A percentile compares a stretch with the other conserved stretches of the same genome.
These are phyloP conservation scores for Phytophthora constricta DNA, from an alignment of 352 stramenopile species.

Conservation along the genomic window DNA sequence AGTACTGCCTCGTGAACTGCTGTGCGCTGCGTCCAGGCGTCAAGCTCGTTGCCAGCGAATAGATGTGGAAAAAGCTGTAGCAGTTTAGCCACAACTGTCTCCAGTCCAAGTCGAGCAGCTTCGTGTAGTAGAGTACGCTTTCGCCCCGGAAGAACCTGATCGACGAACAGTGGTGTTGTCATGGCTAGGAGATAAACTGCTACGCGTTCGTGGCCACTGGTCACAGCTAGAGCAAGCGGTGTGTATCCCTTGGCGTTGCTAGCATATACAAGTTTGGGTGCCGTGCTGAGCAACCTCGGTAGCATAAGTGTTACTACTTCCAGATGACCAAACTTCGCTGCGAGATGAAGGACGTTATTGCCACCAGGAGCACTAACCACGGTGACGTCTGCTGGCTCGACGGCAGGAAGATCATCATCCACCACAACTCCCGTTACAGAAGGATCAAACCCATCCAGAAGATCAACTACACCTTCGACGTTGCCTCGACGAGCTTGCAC, in stretches of 20 bases:
- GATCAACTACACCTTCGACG: constrained; percentile 58
- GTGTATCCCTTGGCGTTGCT: constrained; percentile 49
- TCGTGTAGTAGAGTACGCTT: constrained; percentile 56
- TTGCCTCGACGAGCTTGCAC: constrained; percentile 61
- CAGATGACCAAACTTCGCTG: constrained; percentile 53
- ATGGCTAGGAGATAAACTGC: constrained; percentile 67
- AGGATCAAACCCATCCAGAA: constrained; percentile 62
- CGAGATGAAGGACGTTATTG: constrained; percentile 63
- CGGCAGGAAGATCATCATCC: constrained; percentile 12
- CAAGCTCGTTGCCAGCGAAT: constrained; percentile 46
- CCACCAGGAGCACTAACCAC: constrained; percentile 28
- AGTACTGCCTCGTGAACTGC: constrained; percentile 59
- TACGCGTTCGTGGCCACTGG: constrained; percentile 53
- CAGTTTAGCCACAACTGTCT: constrained; percentile 52
- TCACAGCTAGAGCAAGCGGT: constrained; percentile 57
- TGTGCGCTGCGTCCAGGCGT: constrained; percentile 53
- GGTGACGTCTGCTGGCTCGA: constrained; percentile 46
- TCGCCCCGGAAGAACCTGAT: constrained; percentile 22
- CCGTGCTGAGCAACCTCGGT: constrained; percentile 39
- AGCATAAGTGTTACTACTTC: constrained; percentile 60
- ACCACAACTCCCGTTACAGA: constrained; percentile 13
- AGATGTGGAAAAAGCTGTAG: constrained; percentile 54
- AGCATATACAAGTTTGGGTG: constrained; percentile 43
- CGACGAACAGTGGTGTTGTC: constrained; percentile 47
- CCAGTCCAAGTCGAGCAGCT: constrained; percentile 51